Evolutionary conservation across 148 eudicot species (phyloP).

Genomic region (Simmondsia chinensis): DNA sequence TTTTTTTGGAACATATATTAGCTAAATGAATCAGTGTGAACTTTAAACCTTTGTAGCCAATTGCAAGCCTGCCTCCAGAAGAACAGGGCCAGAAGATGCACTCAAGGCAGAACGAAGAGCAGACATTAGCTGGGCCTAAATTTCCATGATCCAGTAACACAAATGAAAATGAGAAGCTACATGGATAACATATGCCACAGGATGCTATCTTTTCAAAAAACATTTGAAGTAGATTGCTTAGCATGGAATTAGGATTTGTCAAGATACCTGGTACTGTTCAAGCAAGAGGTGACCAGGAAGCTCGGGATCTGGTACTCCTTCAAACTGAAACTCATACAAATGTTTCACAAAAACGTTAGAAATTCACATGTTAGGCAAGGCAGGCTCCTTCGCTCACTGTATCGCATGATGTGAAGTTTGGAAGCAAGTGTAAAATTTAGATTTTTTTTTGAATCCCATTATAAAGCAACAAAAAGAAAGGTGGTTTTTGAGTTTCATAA

Average conservation of each 20-base stretch:
- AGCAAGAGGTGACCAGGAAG: conserved; percentile 81
- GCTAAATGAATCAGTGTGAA: background rate
- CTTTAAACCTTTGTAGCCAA: conserved; percentile 82
- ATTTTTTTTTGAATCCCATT: no score
- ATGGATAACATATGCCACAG: no score
- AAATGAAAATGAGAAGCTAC: background rate
- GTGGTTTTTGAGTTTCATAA: no score
- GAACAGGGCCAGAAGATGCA: conserved; percentile 74
- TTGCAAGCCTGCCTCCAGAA: conserved; percentile 91
- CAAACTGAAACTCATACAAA: conserved; percentile 62
- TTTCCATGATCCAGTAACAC: background rate
- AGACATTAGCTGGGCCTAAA: conserved; percentile 90
- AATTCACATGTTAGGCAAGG: no score
- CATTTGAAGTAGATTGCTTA: background rate
- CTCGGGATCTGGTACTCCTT: conserved; percentile 74
- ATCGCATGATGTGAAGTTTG: no score
- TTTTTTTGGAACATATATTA: no score
- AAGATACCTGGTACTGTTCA: conserved; percentile 90
- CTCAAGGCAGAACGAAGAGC: conserved; percentile 95
- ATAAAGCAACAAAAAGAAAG: no score
- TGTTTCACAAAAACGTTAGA: no score
- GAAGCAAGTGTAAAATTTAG: no score
- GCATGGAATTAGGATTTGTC: background rate
- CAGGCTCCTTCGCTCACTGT: no score
- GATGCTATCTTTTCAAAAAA: background rate